Evolutionary conservation across 179 eudicot genomes (phyloP).

Genomic region (Kewa caespitosa): DNA sequence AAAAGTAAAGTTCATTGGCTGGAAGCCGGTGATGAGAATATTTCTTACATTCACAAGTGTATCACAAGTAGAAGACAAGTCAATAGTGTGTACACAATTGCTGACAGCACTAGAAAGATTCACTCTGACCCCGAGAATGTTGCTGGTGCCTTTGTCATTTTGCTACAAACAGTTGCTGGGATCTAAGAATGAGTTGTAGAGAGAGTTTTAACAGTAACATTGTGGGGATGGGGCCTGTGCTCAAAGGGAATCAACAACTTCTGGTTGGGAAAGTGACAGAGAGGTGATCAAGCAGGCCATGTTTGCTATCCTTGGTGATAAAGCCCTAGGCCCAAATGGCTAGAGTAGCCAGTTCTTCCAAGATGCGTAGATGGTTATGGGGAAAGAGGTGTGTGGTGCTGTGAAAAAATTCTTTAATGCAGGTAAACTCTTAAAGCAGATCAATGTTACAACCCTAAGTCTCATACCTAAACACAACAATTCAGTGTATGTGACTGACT

Average conservation of each 20-base stretch:
- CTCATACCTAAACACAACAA: background rate
- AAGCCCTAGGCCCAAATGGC: conserved; percentile 12
- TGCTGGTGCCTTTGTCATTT: background rate
- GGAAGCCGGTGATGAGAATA: background rate
- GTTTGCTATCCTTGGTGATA: background rate
- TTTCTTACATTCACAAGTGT: background rate
- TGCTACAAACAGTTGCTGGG: background rate
- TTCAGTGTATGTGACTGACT: background rate
- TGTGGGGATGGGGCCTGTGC: background rate
- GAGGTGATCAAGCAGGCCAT: background rate
- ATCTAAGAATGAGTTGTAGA: background rate
- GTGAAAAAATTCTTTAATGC: background rate
- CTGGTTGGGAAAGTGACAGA: background rate
- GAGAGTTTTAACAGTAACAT: background rate
- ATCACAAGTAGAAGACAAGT: background rate
- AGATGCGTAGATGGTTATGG: background rate
- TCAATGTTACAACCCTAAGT: background rate
- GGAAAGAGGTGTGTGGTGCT: background rate
- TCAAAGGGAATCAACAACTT: background rate
- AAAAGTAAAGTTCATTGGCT: background rate
- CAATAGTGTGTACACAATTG: background rate
- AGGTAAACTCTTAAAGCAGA: background rate
- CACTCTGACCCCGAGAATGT: background rate
- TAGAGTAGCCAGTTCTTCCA: background rate
- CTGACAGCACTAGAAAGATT: background rate